Percentiles rank a stretch among this genome's conserved stretches.
Conservation (phyloP, 2,329 filamentous ascomycete genomes). For the Rutstroemia sp. region DNA sequence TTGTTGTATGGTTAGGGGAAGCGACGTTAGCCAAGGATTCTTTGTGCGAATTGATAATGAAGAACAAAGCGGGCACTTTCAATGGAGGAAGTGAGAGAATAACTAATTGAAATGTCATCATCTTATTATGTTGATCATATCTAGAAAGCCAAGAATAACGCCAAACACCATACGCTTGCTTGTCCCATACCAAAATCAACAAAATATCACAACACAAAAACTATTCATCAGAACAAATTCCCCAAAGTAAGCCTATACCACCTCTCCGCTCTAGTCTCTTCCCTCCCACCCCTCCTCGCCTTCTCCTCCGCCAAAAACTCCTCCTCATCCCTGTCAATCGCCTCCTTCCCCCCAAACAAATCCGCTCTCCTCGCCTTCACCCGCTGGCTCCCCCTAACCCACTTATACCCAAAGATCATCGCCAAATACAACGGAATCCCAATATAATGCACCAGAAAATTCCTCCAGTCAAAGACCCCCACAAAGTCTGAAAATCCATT, state of each 20-base stretch:
- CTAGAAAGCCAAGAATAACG: not conserved
- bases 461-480: slow-evolving; percentile 53
- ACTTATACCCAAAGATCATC: slow-evolving; percentile 50
- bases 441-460: slow-evolving; percentile 56
- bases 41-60: too few relatives aligned
- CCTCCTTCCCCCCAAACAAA: slow-evolving; percentile 49
- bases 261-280: not conserved
- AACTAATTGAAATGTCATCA: too few relatives aligned
- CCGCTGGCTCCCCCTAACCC: slow-evolving; percentile 34
- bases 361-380: slow-evolving; percentile 44
- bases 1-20: too few relatives aligned
- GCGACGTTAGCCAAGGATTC: too few relatives aligned
- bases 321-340: slow-evolving; percentile 52
- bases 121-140: too few relatives aligned
- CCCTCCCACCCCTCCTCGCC: slow-evolving; percentile 8
- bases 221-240: slow-evolving; percentile 1
- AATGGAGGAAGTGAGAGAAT: too few relatives aligned
- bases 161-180: not conserved
- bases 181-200: not conserved
- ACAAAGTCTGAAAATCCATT: slow-evolving; percentile 55
- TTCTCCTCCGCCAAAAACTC: slow-evolving; percentile 19
- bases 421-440: slow-evolving; percentile 56
- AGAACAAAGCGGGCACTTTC: too few relatives aligned
- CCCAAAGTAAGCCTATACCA: not conserved
- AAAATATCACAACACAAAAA: not conserved